Evolutionary conservation across 2,329 filamentous ascomycete species (phyloP).

Genomic region (Cytospora schulzeri): DNA sequence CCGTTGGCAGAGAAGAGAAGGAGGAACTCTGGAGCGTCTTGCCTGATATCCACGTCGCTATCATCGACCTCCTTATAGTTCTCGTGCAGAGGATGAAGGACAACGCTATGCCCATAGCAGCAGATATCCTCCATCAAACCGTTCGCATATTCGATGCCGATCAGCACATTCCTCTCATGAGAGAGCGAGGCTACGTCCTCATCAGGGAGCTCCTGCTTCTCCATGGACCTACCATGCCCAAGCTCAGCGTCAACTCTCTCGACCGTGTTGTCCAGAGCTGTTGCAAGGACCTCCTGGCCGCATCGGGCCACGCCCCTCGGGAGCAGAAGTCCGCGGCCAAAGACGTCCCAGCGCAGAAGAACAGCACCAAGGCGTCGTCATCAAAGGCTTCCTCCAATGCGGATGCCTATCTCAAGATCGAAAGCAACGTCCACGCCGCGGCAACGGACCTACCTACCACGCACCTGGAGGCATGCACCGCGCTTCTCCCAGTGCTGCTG

Average conservation of each 20-base stretch:
- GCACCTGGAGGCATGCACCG: constrained; percentile 58
- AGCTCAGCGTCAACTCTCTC: constrained; percentile 65
- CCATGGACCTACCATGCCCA: constrained; percentile 67
- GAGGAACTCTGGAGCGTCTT: constrained; percentile 76
- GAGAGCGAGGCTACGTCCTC: constrained; percentile 62
- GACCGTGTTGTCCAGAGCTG: constrained; percentile 64
- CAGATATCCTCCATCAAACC: constrained; percentile 70
- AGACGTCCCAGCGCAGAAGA: constrained; percentile 30
- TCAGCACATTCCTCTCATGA: constrained; percentile 55
- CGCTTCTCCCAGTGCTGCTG: constrained; percentile 65
- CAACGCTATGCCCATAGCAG: constrained; percentile 60
- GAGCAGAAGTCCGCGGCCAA: constrained; percentile 5
- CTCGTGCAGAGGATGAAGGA: constrained; percentile 61
- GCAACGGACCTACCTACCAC: constrained; percentile 40
- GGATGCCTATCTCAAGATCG: constrained; percentile 67
- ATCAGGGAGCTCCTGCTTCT: constrained; percentile 59
- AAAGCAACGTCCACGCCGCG: constrained; percentile 34
- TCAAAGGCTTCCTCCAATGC: constrained; percentile 60
- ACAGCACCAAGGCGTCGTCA: constrained; percentile 36
- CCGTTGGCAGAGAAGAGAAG: constrained; percentile 77
- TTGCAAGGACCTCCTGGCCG: constrained; percentile 72
- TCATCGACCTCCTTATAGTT: constrained; percentile 62
- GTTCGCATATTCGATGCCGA: constrained; percentile 68
- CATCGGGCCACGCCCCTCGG: constrained; percentile 43
- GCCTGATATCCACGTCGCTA: constrained; percentile 72